Conservation (phyloP, 2,329 filamentous ascomycete genomes). For the Curvularia sp. region DNA sequence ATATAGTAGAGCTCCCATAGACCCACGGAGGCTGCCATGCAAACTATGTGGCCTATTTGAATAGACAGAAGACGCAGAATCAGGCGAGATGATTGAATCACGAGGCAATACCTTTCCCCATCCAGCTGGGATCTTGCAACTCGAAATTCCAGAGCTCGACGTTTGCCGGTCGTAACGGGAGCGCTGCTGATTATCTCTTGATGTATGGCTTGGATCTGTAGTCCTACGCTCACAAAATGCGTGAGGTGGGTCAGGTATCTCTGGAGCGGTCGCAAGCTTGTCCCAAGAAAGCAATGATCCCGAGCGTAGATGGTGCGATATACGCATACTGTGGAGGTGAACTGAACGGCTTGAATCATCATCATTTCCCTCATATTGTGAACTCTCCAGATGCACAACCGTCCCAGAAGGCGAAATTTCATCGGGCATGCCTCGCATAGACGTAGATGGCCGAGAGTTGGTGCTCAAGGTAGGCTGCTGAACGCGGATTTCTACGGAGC, state of each 20-base stretch:
- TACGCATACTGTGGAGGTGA: slow-evolving; percentile 54
- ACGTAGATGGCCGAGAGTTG: slow-evolving; percentile 28
- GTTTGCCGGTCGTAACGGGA: slow-evolving; percentile 37
- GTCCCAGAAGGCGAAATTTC: slow-evolving; percentile 14
- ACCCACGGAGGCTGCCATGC: slow-evolving; percentile 39
- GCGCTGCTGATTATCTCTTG: slow-evolving; percentile 17
- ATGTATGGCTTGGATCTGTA: slow-evolving; percentile 32
- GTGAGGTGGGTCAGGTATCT: slow-evolving; percentile 24
- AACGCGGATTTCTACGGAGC: slow-evolving; percentile 25
- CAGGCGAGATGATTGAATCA: slow-evolving; percentile 21
- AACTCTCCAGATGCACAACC: background rate
- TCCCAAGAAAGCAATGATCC: slow-evolving; percentile 51
- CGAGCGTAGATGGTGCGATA: slow-evolving; percentile 55
- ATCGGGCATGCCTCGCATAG: slow-evolving; percentile 15
- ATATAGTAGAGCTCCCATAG: slow-evolving; percentile 28
- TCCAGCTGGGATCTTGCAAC: slow-evolving; percentile 44
- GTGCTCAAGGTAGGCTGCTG: slow-evolving; percentile 29
- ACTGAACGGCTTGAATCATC: slow-evolving; percentile 41
- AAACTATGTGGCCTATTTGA: slow-evolving; percentile 50
- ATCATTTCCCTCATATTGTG: slow-evolving; percentile 13
- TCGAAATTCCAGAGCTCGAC: slow-evolving; percentile 50
- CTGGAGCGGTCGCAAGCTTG: slow-evolving; percentile 32
- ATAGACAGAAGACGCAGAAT: slow-evolving; percentile 51
- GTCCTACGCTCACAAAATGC: slow-evolving; percentile 24
- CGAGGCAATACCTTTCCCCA: slow-evolving; percentile 47